Base-by-base conservation (phyloP, 1,139 yeast genomes). In the Nakaseomyces uthaithaninus region DNA sequence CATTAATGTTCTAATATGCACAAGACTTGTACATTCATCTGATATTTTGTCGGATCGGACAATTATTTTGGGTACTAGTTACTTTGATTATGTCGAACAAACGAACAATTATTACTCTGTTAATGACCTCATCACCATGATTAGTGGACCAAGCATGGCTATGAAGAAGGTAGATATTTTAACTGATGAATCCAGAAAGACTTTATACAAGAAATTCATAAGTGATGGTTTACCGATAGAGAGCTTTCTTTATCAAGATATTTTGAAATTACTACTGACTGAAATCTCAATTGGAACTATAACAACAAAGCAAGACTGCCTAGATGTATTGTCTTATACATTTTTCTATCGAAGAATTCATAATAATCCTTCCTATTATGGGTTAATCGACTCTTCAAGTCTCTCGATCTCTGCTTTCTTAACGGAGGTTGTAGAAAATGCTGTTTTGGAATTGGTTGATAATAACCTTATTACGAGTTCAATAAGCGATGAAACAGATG, bases 301-400 rank as follows among this genome's bases (percentile, higher is more conserved):
- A 43, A 72, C 68, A 38, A 68, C 75, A 4, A 76, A 84, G 53
- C 96, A 89, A 52, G 94, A 84, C 48, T 84, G 94, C 49, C 74
- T 93, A 45, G 96, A 89, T 53, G 85, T 95, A 93, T 57, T 93
- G 31, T 83, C 96, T 0, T 84, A 75, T 60, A 74, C 95, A 0
- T 83, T 78, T 51, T 84, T 87, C 54, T 93, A 85, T 62, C 69
- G 94, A 47, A 67, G 97, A 40, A 59, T 91, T 18, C 80, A 77
- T 43, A 69, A 75, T 34, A 93, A 93, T 56, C 97, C 98, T 2
- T 78, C 94, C 46, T 93, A 75, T 57, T 93, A 93, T 55, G 95
- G 89, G 16, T 72, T 85, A 19, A 67, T 68, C 30, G 84, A 79
- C 46, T 68, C 72, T 2, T 67, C 84, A 0, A 77, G 76, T 38